Base-by-base conservation (phyloP, 208 protist genomes). In the Trypanosoma conorhini region DNA sequence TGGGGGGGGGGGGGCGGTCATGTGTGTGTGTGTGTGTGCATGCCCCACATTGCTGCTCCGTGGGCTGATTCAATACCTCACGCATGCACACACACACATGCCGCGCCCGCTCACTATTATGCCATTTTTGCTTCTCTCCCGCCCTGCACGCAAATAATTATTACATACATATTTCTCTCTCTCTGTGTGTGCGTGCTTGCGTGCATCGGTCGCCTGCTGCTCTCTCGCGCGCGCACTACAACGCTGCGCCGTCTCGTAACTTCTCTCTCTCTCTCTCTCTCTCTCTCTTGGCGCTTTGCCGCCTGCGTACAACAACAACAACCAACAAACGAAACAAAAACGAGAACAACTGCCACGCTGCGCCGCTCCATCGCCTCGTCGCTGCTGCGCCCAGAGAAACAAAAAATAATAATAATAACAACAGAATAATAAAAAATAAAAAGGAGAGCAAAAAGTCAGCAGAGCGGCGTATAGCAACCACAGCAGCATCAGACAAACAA, bases 371-470 rank as follows among this genome's bases (percentile, higher is more conserved):
- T 58, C 26, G 31, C 31, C 26, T 35, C 26, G 26, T 28, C 31
- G 15, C 21, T 51, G 21, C 21, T 51, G 21, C 21, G 13, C 13
- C 15, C 21, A 51, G 13, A 4, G 9, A 22, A 30, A 58, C 54
- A 58, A 22, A 51, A 22, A 51, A 48, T 8, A 48, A 19, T 48
- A 48, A 48, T 48, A 48, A 48, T 48, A 8, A 48, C 8, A 48
- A 48, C 8, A 15, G 19, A 30, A 26, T 24, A 57, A 30, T 24
- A 52, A 63, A n/a, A n/a, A 50, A 63, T 26, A 63, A 40, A n/a
- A 50, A 63, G 38, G 22, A 57, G 66, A 44, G 19, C 1, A 44
- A 70, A 70, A 59, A 63, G 26, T 3, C 15, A 70, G 24, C 46
- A 67, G 74, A 24, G 42, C 55, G 24, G 21, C 28, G 48, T 40